Evolutionary conservation across 768 basidiomycete species (phyloP), one percentile per base, ranked within the genome.

Genomic region (Xerocomus brunneocitrinus): DNA sequence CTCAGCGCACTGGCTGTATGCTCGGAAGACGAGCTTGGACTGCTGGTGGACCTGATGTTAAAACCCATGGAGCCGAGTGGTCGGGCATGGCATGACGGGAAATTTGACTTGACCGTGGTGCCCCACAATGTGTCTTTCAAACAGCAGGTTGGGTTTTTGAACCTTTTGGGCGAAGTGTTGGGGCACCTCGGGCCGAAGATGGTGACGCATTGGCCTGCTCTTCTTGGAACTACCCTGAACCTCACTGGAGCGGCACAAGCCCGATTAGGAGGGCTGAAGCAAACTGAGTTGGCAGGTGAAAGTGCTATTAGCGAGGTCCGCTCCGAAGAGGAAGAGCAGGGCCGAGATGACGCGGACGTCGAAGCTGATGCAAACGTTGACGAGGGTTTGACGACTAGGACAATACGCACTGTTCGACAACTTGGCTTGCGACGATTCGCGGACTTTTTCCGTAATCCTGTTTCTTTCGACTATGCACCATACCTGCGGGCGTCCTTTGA

Each of bases 41-140:
- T 91, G 1, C 74, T 99, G 0, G 82, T 95, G 16, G 86, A 92
- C 57, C 75, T 98, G 52, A 98, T 98, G 92, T 68, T 98, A 38
- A 76, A 78, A 47, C 89, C 91, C 0, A 78, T 95, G 52, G 71
- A 73, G 5, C 68, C 70, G 50, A 67, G 70, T 58, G 57, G 62
- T 31, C 54, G 60, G 14, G 22, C 52, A 27, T 62, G 64, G 27
- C 58, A 50, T 52, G 66, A 67, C 13, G 57, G 52, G 14, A 49
- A 24, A 2, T 79, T 76, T 50, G 49, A 19, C 3, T 51, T 77
- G 19, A 51, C 41, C 1, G 57, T 73, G n/a, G 51, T 70, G 5
- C 60, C 70, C 14, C 42, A 53, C 1, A 63, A 55, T 1, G 72
- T 79, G 13, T 73, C 77, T 16, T 73, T 78, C 47, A 85, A 82